Evolutionary conservation across 108 stramenopile species (phyloP), one percentile per base, ranked within the genome.

Genomic region (Pseudonitzschia multistriata): DNA sequence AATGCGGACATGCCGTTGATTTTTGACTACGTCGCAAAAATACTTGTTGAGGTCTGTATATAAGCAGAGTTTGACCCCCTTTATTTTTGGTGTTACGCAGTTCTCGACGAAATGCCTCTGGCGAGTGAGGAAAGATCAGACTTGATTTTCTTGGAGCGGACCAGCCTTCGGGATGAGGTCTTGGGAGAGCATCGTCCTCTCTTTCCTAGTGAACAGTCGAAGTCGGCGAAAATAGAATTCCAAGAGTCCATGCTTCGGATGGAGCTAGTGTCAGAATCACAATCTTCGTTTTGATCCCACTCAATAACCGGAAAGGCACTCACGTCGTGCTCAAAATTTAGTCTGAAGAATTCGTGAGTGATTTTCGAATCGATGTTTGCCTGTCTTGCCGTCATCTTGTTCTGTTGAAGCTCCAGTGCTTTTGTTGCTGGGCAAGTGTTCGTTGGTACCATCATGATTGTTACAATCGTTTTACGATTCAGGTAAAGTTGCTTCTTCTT

Each of bases 91-190:
- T 1, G 3, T 64, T 64, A 64, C 29, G 37, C 37, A 22, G 40
- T 39, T 47, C 63, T n/a, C 42, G 63, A 39, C 25, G 63, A 17
- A 45, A 45, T 40, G 29, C 40, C 39, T 28, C 21, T 64, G 22
- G 73, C 65, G 56, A 74, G 73, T 21, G 73, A 66, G 34, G 73
- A 33, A 11, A 74, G 65, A 59, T 59, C 65, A 31, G 73, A 74
- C 66, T 74, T 74, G 73, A 74, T 74, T 53, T 74, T 74, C 55
- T 59, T 66, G 7, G 73, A 74, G 28, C 73, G 64, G 39, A 74
- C 73, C 53, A 74, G 73, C 10, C 73, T 50, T 29, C 73, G 57
- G 19, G 25, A 36, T 37, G 57, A 59, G 4, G 39, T 40, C 21
- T 28, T 39, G 34, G 42, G 8, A 7, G 36, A 33, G 39, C 28